Evolutionary conservation across 768 basidiomycete species (phyloP).

Genomic region (Xerocomellus chrysenteron): DNA sequence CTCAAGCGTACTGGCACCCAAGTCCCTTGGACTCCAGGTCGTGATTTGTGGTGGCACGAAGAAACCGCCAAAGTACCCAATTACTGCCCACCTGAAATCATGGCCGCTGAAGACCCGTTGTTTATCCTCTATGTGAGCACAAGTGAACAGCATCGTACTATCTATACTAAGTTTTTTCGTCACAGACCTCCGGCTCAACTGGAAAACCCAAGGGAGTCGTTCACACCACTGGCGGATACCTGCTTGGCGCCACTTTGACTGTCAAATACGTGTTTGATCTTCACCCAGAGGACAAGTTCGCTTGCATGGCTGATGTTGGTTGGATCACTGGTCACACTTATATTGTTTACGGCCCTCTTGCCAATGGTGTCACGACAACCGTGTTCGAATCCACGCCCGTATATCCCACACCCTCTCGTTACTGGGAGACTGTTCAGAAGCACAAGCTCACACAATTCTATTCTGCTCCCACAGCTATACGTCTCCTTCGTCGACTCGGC

Average conservation of each 20-base stretch:
- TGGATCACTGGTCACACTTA: slow-evolving; percentile 99
- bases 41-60: slow-evolving; percentile 98
- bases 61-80: slow-evolving; percentile 78
- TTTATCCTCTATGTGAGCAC: slow-evolving; percentile 95
- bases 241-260: slow-evolving; percentile 87
- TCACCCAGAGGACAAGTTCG: slow-evolving; percentile 94
- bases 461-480: slow-evolving; percentile 91
- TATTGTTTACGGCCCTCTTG: slow-evolving; percentile 93
- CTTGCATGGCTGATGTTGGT: slow-evolving; percentile 98
- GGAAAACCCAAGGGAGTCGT: slow-evolving; percentile 98
- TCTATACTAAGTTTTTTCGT: slow-evolving; percentile 6
- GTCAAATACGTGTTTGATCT: slow-evolving; percentile 98
- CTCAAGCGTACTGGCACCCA: slow-evolving; percentile 82
- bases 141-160: not conserved
- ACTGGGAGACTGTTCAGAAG: slow-evolving; percentile 95
- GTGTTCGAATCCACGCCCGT: slow-evolving; percentile 97
- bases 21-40: slow-evolving; percentile 76
- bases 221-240: slow-evolving; percentile 85
- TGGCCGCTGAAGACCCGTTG: slow-evolving; percentile 92
- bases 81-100: slow-evolving; percentile 86
- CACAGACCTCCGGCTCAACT: slow-evolving; percentile 88
- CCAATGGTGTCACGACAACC: slow-evolving; percentile 78
- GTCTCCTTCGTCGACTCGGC: slow-evolving; percentile 83
- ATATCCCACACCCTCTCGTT: slow-evolving; percentile 93
- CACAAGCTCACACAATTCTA: slow-evolving; percentile 97